Evolutionary conservation across 306 rosid genomes (phyloP).

Genomic region (Sicyos baderoa): DNA sequence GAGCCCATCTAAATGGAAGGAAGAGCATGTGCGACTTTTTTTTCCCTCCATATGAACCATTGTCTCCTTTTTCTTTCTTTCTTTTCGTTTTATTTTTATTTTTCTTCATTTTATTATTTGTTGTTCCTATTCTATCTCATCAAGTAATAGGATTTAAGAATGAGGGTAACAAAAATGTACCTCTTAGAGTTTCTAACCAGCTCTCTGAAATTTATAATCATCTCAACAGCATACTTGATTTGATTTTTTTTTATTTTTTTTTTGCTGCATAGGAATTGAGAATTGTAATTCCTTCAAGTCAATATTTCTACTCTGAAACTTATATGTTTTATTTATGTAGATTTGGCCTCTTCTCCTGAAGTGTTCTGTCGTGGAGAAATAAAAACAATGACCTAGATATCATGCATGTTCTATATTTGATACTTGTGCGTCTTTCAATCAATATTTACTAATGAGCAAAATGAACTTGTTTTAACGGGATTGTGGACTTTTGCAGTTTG

Average conservation of each 20-base stretch:
- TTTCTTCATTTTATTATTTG: background rate
- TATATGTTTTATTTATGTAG: background rate
- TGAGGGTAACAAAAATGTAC: background rate
- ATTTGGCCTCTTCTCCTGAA: background rate
- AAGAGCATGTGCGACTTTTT: conserved; percentile 73
- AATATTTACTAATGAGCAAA: background rate
- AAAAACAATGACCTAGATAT: background rate
- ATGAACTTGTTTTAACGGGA: conserved; percentile 23
- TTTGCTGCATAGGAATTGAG: background rate
- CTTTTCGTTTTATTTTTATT: background rate
- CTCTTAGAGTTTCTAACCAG: too few species aligned
- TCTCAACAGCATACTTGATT: background rate
- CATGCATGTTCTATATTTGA: background rate
- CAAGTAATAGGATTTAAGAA: conserved; percentile 2
- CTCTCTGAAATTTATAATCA: too few species aligned
- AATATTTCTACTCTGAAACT: background rate
- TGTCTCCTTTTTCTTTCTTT: background rate
- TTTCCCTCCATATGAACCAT: background rate
- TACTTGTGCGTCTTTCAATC: background rate
- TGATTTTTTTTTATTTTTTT: background rate
- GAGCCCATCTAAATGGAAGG: conserved; percentile 97
- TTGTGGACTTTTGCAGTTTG: conserved; percentile 54
- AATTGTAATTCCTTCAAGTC: background rate
- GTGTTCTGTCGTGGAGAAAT: background rate
- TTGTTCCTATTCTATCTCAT: background rate